Conservation (phyloP, 331 rosid species). For the Arachis monticola region DNA sequence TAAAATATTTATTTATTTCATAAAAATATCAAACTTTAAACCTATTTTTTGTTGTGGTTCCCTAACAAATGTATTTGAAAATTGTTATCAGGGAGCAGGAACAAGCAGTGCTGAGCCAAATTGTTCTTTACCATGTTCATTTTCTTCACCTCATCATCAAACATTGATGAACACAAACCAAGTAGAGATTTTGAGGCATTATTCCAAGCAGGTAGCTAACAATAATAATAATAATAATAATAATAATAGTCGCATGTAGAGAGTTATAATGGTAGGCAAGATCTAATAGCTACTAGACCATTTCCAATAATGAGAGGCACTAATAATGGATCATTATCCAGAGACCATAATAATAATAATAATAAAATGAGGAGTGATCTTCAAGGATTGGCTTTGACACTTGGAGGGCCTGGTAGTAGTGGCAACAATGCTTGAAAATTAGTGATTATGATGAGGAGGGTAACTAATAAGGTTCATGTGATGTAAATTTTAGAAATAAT, state of each 20-base stretch:
- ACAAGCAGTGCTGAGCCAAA: conserved; percentile 47
- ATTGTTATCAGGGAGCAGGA: conserved; percentile 57
- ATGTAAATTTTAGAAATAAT: conserved; percentile 42
- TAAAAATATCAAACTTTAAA: no score
- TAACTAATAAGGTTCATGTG: conserved; percentile 29
- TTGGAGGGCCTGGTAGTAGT: conserved; percentile 84
- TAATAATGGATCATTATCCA: conserved; percentile 35
- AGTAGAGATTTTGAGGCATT: conserved; percentile 38
- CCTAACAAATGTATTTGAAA: not conserved
- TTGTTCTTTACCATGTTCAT: conserved; percentile 29
- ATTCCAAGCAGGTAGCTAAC: conserved; percentile 42
- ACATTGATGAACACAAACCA: conserved; percentile 46
- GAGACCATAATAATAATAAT: conserved; percentile 41
- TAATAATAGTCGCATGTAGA: conserved; percentile 11
- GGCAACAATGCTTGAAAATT: conserved; percentile 35
- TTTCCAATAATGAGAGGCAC: conserved; percentile 46
- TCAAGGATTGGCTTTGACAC: conserved; percentile 77
- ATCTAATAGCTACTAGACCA: conserved; percentile 48
- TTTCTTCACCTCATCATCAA: conserved; percentile 36
- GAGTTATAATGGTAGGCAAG: conserved; percentile 45
- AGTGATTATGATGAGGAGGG: conserved; percentile 16
- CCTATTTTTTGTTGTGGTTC: no score
- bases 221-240: not conserved
- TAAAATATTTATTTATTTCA: no score
- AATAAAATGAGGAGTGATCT: conserved; percentile 70